Evolutionary conservation across 306 rosid species (phyloP).

Genomic region (Prunus davidiana): DNA sequence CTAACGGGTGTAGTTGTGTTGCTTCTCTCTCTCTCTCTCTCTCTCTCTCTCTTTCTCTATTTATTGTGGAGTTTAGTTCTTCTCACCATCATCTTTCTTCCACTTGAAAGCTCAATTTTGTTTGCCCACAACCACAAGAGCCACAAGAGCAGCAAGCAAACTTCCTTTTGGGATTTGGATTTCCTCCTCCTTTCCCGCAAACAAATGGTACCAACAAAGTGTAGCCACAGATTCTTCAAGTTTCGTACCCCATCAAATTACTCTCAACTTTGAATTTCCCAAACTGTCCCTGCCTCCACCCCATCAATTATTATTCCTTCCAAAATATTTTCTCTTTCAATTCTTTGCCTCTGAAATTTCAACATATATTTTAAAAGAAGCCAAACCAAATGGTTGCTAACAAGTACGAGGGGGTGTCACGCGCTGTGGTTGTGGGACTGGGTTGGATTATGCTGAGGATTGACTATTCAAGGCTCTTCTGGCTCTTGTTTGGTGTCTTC

Average conservation of each 20-base stretch:
- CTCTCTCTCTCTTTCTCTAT: background rate
- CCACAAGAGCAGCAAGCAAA: background rate
- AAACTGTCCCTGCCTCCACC: constrained; percentile 31
- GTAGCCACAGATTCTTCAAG: constrained; percentile 54
- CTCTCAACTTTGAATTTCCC: constrained; percentile 6
- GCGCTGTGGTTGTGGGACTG: constrained; percentile 34
- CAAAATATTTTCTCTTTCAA: background rate
- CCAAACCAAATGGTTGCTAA: constrained; percentile 44
- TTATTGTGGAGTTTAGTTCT: background rate
- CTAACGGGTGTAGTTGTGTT: too few species aligned
- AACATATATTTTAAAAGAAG: background rate
- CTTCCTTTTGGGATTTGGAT: background rate
- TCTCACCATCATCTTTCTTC: too few species aligned
- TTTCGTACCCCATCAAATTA: constrained; percentile 37
- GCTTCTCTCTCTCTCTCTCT: too few species aligned
- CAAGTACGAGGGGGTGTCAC: constrained; percentile 36
- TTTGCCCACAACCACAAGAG: background rate
- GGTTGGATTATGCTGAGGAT: constrained; percentile 60
- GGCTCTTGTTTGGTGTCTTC: constrained; percentile 59
- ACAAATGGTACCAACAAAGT: constrained; percentile 26
- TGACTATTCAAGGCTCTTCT: constrained; percentile 60
- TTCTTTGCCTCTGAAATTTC: background rate
- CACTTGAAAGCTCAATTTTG: too few species aligned
- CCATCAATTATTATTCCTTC: constrained; percentile 5
- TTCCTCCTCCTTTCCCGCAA: constrained; percentile 5